Evolutionary conservation across 192 early-diverging fungal species (phyloP), one percentile per base, ranked within the genome.

Genomic region (Coemansia sp.): DNA sequence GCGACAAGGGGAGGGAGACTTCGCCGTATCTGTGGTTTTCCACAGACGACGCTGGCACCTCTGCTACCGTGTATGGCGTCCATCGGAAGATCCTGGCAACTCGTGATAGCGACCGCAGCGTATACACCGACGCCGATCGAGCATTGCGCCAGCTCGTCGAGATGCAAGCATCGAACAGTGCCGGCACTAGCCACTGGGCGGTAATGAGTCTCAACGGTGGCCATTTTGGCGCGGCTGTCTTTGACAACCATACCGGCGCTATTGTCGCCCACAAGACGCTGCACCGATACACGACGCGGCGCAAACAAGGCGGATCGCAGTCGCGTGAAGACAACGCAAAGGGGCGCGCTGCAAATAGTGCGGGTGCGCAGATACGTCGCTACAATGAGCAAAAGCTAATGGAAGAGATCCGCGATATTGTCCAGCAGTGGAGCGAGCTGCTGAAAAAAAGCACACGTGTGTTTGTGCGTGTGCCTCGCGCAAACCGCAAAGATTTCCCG

Each of bases 301-400:
- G 91, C 62, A 97, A 98, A 68, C 97, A 99, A 75, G 97, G 97
- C 69, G 96, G 96, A 0, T 86, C 93, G 23, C 97, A 99, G 79
- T 88, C 89, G 35, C 84, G 78, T 21, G 88, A 93, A 59, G 95
- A 96, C 82, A 86, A 78, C 43, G 77, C 90, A 6, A 94, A 93
- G 71, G 95, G 95, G 73, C 86, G 24, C 88, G 94, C 24, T 87
- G 93, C 68, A 89, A 74, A 75, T 4, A 83, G 94, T 24, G 97
- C 95, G 6, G 97, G 97, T 45, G 92, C 97, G 0, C 87, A 89
- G 52, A 85, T 99, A 51, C 85, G 97, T 39, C 80, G 94, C 67
- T 90, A 96, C 78, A 98, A 99, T 75, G 96, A 99, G 68, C 85
- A 85, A 48, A 87, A 85, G 33, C 76, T 99, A 9, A 83, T 88